These are phyloP conservation scores for Apiospora rasikravindrae DNA, from an alignment of 2,329 filamentous ascomycete genomes.

Conservation along the genomic window DNA sequence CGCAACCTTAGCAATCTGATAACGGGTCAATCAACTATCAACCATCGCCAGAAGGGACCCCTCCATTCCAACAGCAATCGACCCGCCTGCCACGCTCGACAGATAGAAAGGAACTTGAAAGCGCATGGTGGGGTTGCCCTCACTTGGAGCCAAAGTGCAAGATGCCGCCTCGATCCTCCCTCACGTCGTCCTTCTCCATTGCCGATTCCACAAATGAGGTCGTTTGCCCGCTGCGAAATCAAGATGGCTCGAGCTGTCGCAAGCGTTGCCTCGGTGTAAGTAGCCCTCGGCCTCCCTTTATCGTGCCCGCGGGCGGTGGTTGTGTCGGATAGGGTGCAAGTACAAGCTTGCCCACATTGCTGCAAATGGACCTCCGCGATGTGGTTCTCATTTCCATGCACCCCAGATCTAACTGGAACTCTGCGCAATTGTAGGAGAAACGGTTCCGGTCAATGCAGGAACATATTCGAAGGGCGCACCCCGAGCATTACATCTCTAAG, in stretches of 20 bases:
- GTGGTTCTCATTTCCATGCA: background rate
- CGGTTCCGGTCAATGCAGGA: slow-evolving; percentile 99
- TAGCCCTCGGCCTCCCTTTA: slow-evolving; percentile 42
- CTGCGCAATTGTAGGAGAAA: slow-evolving; percentile 71
- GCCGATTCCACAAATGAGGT: slow-evolving; percentile 95
- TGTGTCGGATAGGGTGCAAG: background rate
- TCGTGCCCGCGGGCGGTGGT: background rate
- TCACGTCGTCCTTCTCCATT: slow-evolving; percentile 90
- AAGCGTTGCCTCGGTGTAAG: slow-evolving; percentile 98
- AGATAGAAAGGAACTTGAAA: background rate
- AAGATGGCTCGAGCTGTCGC: slow-evolving; percentile 94
- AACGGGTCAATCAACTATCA: slow-evolving; percentile 15
- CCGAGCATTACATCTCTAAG: slow-evolving; percentile 96
- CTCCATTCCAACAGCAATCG: background rate
- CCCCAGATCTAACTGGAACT: slow-evolving; percentile 29
- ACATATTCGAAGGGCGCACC: slow-evolving; percentile 96
- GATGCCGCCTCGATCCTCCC: slow-evolving; percentile 87
- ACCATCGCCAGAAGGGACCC: slow-evolving; percentile 13
- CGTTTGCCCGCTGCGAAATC: slow-evolving; percentile 92
- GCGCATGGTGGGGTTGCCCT: slow-evolving; percentile 27
- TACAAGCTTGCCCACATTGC: background rate
- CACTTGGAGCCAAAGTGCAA: slow-evolving; percentile 17
- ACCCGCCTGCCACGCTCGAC: slow-evolving; percentile 11
- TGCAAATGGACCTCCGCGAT: background rate
- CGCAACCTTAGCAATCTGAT: slow-evolving; percentile 17